Evolutionary conservation across 768 basidiomycete species (phyloP), one percentile per base, ranked within the genome.

Genomic region (Pholiota microspora): DNA sequence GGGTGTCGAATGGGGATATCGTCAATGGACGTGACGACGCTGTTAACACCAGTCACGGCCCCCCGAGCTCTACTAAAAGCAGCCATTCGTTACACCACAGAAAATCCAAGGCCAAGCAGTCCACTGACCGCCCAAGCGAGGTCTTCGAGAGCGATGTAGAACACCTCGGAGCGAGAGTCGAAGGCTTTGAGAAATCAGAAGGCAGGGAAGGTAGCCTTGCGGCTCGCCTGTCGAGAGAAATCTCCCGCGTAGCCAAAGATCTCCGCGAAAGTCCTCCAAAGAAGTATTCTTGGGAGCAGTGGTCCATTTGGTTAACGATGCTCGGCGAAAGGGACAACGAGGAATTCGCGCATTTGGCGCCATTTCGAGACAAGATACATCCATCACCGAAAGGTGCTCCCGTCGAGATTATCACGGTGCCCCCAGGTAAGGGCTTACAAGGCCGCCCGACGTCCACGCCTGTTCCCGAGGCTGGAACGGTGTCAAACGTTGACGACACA

Each of bases 281-380:
- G 27, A 63, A 64, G 56, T 76, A 74, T 55, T 56, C 55, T 1
- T 74, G 75, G 74, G 65, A 70, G 12, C 70, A 75, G 40, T 75
- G 74, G 75, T 58, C 60, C 27, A 36, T 32, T 15, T 73, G 69
- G 66, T 54, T 76, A 31, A 57, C 57, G 12, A 56, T 77, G 53
- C 51, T 75, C 16, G 68, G 63, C 8, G 51, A 63, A 25, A 57
- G 56, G n/a, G 44, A 61, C 12, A 24, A 34, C 21, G 40, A 42
- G 9, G 9, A 23, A 3, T 36, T 8, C 8, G 6, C n/a, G 9
- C 21, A 5, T 7, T 21, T 16, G 4, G 4, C 40, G n/a, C 18
- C 16, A 23, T 21, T 7, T 4, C 40, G 7, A 23, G 16, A 2
- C 7, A 10, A 5, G n/a, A 6, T 36, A 10, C 40, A 10, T 23